These are phyloP conservation scores for Hansenula sp. DNA, from an alignment of 1,139 yeast genomes.

Conservation along the genomic window DNA sequence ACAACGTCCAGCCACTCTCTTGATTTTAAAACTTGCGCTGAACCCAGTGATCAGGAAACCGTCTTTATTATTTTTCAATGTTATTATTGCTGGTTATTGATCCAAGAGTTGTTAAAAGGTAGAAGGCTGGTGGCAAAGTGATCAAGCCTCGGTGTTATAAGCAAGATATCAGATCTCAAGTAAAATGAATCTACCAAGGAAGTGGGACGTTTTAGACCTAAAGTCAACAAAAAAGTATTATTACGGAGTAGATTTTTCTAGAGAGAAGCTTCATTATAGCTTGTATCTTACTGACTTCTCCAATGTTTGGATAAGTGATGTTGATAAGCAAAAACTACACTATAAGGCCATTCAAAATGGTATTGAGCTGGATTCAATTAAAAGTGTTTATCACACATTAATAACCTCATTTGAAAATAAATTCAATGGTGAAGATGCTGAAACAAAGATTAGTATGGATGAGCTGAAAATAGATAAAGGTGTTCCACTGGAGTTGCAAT, in stretches of 20 bases:
- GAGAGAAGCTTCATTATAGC: slow-evolving; percentile 7
- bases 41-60: too few species aligned
- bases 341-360: slow-evolving; percentile 15
- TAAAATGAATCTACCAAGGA: slow-evolving; percentile 16
- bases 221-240: slow-evolving; percentile 9
- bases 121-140: neutral
- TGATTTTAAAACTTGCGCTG: too few species aligned
- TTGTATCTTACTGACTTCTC: slow-evolving; percentile 20
- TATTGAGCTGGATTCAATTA: slow-evolving; percentile 10
- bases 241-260: slow-evolving; percentile 16
- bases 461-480: slow-evolving; percentile 15
- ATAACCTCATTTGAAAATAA: slow-evolving; percentile 11
- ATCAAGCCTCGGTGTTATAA: neutral
- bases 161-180: neutral
- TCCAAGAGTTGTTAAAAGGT: neutral
- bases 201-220: slow-evolving; percentile 15
- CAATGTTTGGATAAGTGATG: slow-evolving; percentile 20
- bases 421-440: slow-evolving; percentile 9
- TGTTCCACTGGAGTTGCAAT: slow-evolving; percentile 14
- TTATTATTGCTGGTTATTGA: neutral
- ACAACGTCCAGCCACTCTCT: too few species aligned
- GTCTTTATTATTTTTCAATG: neutral
- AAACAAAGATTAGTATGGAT: slow-evolving; percentile 6
- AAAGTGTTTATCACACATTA: slow-evolving; percentile 10
- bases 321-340: slow-evolving; percentile 12